A percentile compares a stretch with the other conserved stretches of the same genome.
phyloP scores from a whole-genome alignment of 2,329 filamentous ascomycete genomes.

The Botrytis galanthina region DNA sequence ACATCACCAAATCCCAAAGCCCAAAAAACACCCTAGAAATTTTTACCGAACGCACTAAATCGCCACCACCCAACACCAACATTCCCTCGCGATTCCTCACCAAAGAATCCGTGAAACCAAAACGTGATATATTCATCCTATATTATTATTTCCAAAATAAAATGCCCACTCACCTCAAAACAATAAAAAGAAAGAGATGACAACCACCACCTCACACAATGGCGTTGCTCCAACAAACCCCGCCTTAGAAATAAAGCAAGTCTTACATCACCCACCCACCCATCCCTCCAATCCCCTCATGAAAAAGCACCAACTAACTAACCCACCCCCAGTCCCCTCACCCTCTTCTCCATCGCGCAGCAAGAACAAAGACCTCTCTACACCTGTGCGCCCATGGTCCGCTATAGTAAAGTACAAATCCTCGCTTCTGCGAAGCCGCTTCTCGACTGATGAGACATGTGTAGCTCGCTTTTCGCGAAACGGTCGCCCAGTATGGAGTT shows the following conservation, averaged over 20 bases:
- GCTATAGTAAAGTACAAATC: conserved; percentile 53
- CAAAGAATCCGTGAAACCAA: background rate
- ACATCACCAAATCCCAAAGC: background rate
- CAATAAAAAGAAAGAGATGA: conserved; percentile 1
- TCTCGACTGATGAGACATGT: background rate
- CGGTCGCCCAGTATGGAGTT: conserved; percentile 61
- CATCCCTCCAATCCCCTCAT: background rate
- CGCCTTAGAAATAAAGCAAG: conserved; percentile 20
- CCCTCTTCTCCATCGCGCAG: conserved; percentile 56
- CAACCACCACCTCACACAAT: background rate
- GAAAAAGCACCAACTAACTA: background rate
- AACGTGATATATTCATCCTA: background rate
- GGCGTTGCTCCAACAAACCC: background rate
- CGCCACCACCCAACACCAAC: background rate
- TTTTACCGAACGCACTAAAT: conserved; percentile 18
- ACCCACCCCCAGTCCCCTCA: conserved; percentile 49
- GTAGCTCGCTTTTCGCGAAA: conserved; percentile 69
- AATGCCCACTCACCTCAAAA: background rate
- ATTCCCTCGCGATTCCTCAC: background rate
- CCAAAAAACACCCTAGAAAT: conserved; percentile 12
- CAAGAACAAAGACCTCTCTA: conserved; percentile 53
- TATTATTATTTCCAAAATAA: background rate
- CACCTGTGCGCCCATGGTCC: conserved; percentile 66
- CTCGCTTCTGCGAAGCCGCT: background rate
- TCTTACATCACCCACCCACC: background rate